Conservation (phyloP, 1,139 yeast genomes). For the Wickerhamomyces sp. region DNA sequence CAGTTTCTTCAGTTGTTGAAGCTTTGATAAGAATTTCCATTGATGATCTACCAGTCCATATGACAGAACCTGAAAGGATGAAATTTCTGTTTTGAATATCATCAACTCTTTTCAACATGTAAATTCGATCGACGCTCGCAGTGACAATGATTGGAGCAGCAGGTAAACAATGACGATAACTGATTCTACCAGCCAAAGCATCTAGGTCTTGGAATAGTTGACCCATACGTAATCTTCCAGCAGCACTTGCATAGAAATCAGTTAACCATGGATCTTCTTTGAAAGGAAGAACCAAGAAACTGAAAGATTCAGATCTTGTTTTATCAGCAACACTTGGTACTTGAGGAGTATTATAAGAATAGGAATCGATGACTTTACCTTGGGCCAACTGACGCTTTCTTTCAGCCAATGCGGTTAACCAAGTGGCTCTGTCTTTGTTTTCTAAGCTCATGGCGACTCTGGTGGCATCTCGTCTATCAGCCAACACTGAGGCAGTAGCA, state of each 20-base stretch:
- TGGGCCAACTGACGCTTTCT: constrained; percentile 63
- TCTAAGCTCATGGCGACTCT: constrained; percentile 27
- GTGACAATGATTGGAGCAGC: constrained; percentile 92
- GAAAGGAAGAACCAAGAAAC: constrained; percentile 71
- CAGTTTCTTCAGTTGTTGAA: constrained; percentile 56
- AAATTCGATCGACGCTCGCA: constrained; percentile 89
- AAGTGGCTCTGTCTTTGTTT: constrained; percentile 49
- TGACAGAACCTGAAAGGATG: constrained; percentile 78
- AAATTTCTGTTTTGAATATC: constrained; percentile 73
- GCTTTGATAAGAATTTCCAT: constrained; percentile 95
- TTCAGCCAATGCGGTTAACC: constrained; percentile 81
- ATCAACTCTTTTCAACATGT: constrained; percentile 81
- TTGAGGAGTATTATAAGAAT: constrained; percentile 66
- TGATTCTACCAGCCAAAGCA: constrained; percentile 84
- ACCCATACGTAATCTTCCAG: constrained; percentile 85
- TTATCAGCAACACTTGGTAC: constrained; percentile 68
- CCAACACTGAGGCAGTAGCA: constrained; percentile 58
- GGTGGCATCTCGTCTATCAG: constrained; percentile 41
- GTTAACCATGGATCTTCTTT: constrained; percentile 78
- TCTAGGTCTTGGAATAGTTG: constrained; percentile 90
- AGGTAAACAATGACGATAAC: constrained; percentile 81
- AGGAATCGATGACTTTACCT: constrained; percentile 68
- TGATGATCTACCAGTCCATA: constrained; percentile 92
- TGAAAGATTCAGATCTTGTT: constrained; percentile 71
- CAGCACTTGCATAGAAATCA: constrained; percentile 84